phyloP scores from a whole-genome alignment of 192 early-diverging fungal species.

The Podila clonocystis region DNA sequence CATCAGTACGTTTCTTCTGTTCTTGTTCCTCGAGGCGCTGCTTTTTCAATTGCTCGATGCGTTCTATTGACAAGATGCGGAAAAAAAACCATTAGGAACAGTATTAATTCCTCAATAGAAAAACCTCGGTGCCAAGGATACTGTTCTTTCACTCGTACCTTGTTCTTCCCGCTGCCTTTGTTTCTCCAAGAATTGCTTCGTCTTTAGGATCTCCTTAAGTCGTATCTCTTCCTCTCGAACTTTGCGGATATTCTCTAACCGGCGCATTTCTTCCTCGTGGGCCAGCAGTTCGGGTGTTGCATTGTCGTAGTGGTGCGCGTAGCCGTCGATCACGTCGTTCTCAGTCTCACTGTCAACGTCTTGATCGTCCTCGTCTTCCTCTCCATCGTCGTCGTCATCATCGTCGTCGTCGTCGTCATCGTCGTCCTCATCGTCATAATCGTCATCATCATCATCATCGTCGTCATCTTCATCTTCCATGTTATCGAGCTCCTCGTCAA shows the following conservation, averaged over 20 bases:
- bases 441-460: slow-evolving; percentile 26
- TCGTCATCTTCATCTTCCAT: slow-evolving; percentile 19
- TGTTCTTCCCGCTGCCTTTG: slow-evolving; percentile 31
- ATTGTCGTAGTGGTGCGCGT: slow-evolving; percentile 16
- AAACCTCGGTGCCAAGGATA: background rate
- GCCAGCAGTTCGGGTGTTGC: background rate
- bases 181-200: slow-evolving; percentile 1
- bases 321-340: slow-evolving; percentile 16
- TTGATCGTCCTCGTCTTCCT: slow-evolving; percentile 13
- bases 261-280: slow-evolving; percentile 19
- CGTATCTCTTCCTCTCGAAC: slow-evolving; percentile 2
- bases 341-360: slow-evolving; percentile 6
- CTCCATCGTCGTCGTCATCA: slow-evolving; percentile 15
- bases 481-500: background rate
- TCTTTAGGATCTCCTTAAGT: slow-evolving; percentile 11
- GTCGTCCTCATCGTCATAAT: slow-evolving; percentile 22
- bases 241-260: slow-evolving; percentile 16
- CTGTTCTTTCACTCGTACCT: background rate
- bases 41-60: slow-evolving; percentile 26
- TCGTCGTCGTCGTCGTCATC: slow-evolving; percentile 1
- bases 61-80: slow-evolving; percentile 7
- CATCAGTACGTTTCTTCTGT: slow-evolving; percentile 14
- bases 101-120: background rate
- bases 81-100: background rate
- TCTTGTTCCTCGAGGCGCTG: slow-evolving; percentile 36